Conservation (phyloP, 148 eudicot species). For the Oxyria digyna region DNA sequence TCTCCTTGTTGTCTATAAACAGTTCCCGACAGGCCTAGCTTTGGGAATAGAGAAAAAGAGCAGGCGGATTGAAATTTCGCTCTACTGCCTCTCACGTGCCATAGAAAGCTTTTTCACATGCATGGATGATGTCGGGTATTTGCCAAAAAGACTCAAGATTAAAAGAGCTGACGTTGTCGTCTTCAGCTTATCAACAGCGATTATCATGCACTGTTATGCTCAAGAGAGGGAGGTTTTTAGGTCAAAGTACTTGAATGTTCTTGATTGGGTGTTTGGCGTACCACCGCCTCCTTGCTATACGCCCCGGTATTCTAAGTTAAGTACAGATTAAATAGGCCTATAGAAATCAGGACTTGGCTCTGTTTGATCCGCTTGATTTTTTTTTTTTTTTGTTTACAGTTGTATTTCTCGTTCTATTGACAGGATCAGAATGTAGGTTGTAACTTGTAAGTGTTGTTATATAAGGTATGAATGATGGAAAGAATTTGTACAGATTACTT, state of each 20-base stretch:
- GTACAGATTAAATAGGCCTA: background rate
- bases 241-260: slow-evolving; percentile 91
- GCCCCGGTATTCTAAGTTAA: slow-evolving; percentile 24
- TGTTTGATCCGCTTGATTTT: too few relatives aligned
- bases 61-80: slow-evolving; percentile 87
- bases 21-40: slow-evolving; percentile 92
- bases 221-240: slow-evolving; percentile 89
- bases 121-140: slow-evolving; percentile 69
- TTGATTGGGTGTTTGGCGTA: slow-evolving; percentile 98
- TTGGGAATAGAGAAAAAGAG: slow-evolving; percentile 97
- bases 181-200: slow-evolving; percentile 88
- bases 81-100: slow-evolving; percentile 92
- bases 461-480: background rate
- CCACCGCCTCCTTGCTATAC: slow-evolving; percentile 74
- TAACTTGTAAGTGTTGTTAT: background rate
- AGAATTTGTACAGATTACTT: background rate
- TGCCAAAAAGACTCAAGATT: slow-evolving; percentile 59
- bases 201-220: slow-evolving; percentile 96
- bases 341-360: background rate
- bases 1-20: slow-evolving; percentile 5
- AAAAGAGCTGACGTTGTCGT: slow-evolving; percentile 81
- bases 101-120: slow-evolving; percentile 95
- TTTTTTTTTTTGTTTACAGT: too few relatives aligned
- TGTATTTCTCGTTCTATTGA: background rate
- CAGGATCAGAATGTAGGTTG: background rate